These are phyloP conservation scores for Plantago elongata DNA, from an alignment of 257 asterid genomes.

Conservation along the genomic window DNA sequence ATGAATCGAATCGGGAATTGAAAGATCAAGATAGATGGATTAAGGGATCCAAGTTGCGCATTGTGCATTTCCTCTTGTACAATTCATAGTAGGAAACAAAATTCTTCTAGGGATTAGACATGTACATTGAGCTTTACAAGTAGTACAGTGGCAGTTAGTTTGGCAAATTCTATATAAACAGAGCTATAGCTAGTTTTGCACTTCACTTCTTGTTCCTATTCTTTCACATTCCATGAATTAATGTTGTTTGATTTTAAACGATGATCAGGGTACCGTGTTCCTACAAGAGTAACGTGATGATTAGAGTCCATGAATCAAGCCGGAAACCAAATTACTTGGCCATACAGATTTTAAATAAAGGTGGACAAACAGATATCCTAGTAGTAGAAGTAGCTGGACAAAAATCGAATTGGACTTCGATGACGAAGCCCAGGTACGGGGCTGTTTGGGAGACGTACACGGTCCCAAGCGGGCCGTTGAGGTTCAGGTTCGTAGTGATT, in stretches of 20 bases:
- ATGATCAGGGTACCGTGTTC: constrained; percentile 55
- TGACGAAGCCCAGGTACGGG: no score
- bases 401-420: no score
- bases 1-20: no score
- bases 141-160: no score
- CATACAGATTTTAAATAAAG: constrained; percentile 52
- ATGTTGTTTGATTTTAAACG: neutral
- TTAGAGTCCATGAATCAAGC: constrained; percentile 71
- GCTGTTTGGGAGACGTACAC: no score
- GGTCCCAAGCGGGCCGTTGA: no score
- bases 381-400: constrained; percentile 40
- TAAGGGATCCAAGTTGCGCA: no score
- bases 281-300: constrained; percentile 42
- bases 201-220: no score
- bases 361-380: constrained; percentile 74
- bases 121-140: neutral
- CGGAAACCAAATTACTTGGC: constrained; percentile 59
- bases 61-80: neutral
- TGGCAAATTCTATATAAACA: no score
- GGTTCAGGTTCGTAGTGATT: no score
- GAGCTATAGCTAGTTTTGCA: no score
- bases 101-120: neutral
- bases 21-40: no score
- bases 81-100: neutral
- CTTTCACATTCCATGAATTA: neutral